Conservation (phyloP, 805 yeast genomes). For the Candida montana region DNA sequence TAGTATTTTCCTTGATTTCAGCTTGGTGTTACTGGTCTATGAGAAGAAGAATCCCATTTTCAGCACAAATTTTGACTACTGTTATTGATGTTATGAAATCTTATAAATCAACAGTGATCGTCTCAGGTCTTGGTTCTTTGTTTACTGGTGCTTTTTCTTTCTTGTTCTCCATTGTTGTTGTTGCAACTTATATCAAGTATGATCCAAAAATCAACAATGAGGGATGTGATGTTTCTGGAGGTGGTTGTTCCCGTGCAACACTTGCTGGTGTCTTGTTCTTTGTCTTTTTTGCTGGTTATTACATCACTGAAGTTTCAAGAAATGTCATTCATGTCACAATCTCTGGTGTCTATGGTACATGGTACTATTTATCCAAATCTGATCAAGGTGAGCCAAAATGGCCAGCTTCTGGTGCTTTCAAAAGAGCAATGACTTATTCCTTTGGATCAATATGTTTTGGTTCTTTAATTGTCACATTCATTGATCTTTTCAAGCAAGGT, state of each 20-base stretch:
- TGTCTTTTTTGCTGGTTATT: slow-evolving; percentile 78
- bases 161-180: slow-evolving; percentile 61
- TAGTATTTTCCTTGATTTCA: slow-evolving; percentile 57
- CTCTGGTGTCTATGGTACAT: slow-evolving; percentile 81
- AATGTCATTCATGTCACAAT: slow-evolving; percentile 77
- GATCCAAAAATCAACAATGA: slow-evolving; percentile 49
- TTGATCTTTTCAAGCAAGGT: slow-evolving; percentile 59
- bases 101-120: slow-evolving; percentile 63
- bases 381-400: slow-evolving; percentile 73
- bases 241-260: slow-evolving; percentile 53
- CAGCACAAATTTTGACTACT: slow-evolving; percentile 61
- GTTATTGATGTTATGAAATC: slow-evolving; percentile 73
- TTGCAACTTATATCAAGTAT: slow-evolving; percentile 74
- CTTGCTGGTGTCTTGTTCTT: slow-evolving; percentile 67
- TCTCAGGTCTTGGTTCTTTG: slow-evolving; percentile 55
- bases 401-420: slow-evolving; percentile 79
- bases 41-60: slow-evolving; percentile 66
- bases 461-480: slow-evolving; percentile 61
- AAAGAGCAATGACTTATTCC: slow-evolving; percentile 75
- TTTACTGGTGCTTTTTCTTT: slow-evolving; percentile 58
- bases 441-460: slow-evolving; percentile 91
- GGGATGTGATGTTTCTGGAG: slow-evolving; percentile 46
- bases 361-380: slow-evolving; percentile 78
- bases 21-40: slow-evolving; percentile 72
- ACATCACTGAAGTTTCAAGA: slow-evolving; percentile 75